Base-by-base conservation (phyloP, 768 basidiomycete genomes). In the Gymnopilus dilepis region DNA sequence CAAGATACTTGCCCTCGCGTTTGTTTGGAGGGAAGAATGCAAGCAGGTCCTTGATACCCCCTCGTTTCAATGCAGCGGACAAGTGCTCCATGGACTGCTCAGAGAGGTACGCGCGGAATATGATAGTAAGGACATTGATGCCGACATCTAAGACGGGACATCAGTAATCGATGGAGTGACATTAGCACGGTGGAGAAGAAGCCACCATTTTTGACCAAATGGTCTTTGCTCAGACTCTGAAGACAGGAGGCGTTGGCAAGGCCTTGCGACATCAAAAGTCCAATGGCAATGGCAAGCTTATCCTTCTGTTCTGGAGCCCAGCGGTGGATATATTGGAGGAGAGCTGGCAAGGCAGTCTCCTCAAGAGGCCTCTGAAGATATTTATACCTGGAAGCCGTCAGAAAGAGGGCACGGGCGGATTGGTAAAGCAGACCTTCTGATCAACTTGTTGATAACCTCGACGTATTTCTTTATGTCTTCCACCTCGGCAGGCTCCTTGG, bases 281-380 rank as follows among this genome's bases (percentile, higher is more conserved):
- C 96, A 21, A 86, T 84, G 5, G 94, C 88, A 60, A 89, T 81
- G 41, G 92, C 85, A 56, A 99, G 81, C 78, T 95, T 97, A 72
- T 94, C 90, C 63, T 88, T 86, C 78, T 92, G 88, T 15, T 78
- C 81, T 4, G 84, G 73, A 2, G 87, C 76, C 94, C 95, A 98
- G 70, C 91, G 90, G 71, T 93, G 86, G 72, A 90, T 87, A 71
- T 95, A 94, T 76, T 98, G 95, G 61, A 99, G 78, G 51, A 99
- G 82, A 45, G 83, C 83, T 3, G 94, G 93, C 13, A 99, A 83
- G 57, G 92, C 84, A 34, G 82, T 84, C 73, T 88, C 90, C 76
- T 98, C 97, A 50, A 99, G 88, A 43, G 97, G 95, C 76, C 91
- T 95, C 77, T 98, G 97, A 69, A 99, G 92, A 84, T 99, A 99